phyloP scores from a whole-genome alignment of 768 basidiomycete species.

The Russula abietina region DNA sequence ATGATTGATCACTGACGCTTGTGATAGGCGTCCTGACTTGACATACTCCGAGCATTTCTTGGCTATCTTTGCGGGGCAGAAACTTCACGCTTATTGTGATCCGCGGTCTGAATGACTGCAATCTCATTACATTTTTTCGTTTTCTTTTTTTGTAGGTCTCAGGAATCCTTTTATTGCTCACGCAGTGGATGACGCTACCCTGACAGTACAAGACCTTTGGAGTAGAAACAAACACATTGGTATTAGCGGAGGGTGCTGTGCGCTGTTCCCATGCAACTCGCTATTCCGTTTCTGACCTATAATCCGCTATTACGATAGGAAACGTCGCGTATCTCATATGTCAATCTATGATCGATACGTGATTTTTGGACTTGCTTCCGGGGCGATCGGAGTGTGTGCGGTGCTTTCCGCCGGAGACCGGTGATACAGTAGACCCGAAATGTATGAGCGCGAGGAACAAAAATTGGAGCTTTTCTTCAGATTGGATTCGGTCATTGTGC shows the following conservation, averaged over 20 bases:
- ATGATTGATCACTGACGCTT: background rate
- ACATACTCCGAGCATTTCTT: constrained; percentile 15
- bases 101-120: constrained; percentile 11
- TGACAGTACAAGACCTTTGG: too few species aligned
- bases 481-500: too few species aligned
- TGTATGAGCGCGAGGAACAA: background rate
- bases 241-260: too few species aligned
- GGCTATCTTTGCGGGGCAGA: constrained; percentile 10
- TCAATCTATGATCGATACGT: background rate
- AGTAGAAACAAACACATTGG: too few species aligned
- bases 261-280: too few species aligned
- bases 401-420: background rate
- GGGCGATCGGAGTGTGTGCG: background rate
- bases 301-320: background rate
- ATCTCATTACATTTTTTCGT: background rate
- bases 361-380: background rate
- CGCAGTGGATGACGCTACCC: too few species aligned
- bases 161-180: background rate
- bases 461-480: too few species aligned
- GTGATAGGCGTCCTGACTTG: constrained; percentile 9
- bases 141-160: background rate
- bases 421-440: background rate
- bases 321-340: too few species aligned
- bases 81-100: constrained; percentile 15
- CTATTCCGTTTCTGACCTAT: background rate